Evolutionary conservation across 192 early-diverging fungal species (phyloP), one percentile per base, ranked within the genome.

Genomic region (Dispira parvispora): DNA sequence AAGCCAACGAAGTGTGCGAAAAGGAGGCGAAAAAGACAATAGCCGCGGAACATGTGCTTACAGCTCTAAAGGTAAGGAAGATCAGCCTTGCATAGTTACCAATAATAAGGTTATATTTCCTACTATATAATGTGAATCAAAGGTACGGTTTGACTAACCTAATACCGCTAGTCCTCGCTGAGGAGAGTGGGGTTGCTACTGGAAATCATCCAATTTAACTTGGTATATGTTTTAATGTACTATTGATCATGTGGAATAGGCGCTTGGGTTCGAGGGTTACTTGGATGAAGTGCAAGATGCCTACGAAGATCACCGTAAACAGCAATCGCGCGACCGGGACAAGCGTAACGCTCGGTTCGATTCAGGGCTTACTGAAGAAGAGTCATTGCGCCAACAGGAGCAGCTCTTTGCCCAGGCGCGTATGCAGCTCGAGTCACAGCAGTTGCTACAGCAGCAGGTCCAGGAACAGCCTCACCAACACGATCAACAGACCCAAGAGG

Each of bases 21-120:
- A 93, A 94, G 65, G 94, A 94, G 62, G 73, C 82, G 5, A 93
- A 92, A 68, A 99, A 96, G 78, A 96, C 96, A 11, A 99, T 99
- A 65, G 85, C 91, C 0, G 92, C 92, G 12, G 96, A 99, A 63
- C 96, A 99, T 68, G 90, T 99, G 10, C 75, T 99, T 25, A 64
- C 80, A 1, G 89, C 96, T 9, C 76, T 99, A 49, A 81, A 89
- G 71, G 86, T 87, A 71, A 21, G 20, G 49, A 62, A 43, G 13
- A 1, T 45, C 25, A 67, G 43, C 2, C 20, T 26, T 58, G 1
- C 6, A 23, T 21, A 23, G 44, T 16, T 23, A 44, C 23, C 20
- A 46, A 45, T 44, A 20, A 20, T 62, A 16, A 5, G 46, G 16
- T 62, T 62, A n/a, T 62, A 60, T 8, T 32, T 65, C 9, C 8